Evolutionary conservation across 306 rosid genomes (phyloP).

Genomic region (Trifolium repens): DNA sequence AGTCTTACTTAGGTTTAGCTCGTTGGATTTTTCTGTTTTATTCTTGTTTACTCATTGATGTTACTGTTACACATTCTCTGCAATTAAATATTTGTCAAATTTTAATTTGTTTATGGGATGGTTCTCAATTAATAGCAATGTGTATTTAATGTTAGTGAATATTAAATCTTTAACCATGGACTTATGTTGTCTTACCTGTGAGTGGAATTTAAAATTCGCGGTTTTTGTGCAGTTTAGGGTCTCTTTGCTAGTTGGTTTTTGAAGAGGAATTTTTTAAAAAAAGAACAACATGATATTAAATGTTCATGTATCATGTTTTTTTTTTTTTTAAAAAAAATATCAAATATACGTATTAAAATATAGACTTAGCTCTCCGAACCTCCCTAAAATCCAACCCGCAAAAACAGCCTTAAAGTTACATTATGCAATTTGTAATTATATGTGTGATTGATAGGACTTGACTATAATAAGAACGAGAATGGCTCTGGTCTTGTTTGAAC

Average conservation of each 20-base stretch:
- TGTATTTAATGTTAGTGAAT: constrained; percentile 12
- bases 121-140: constrained; percentile 31
- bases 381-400: no score
- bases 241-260: no score
- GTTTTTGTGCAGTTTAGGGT: not conserved
- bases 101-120: constrained; percentile 27
- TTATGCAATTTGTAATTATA: constrained; percentile 4
- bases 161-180: not conserved
- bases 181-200: constrained; percentile 4
- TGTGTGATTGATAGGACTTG: not conserved
- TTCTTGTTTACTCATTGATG: constrained; percentile 9
- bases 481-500: not conserved
- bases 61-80: constrained; percentile 17
- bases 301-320: no score
- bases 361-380: no score
- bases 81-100: constrained; percentile 14
- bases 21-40: constrained; percentile 12
- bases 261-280: no score
- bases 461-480: constrained; percentile 4
- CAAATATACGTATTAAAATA: no score
- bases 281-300: no score
- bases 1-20: constrained; percentile 16
- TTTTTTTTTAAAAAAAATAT: no score
- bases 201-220: no score
- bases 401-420: not conserved